Base-by-base conservation (phyloP, 768 basidiomycete species). In the Agaricus subrufescens region DNA sequence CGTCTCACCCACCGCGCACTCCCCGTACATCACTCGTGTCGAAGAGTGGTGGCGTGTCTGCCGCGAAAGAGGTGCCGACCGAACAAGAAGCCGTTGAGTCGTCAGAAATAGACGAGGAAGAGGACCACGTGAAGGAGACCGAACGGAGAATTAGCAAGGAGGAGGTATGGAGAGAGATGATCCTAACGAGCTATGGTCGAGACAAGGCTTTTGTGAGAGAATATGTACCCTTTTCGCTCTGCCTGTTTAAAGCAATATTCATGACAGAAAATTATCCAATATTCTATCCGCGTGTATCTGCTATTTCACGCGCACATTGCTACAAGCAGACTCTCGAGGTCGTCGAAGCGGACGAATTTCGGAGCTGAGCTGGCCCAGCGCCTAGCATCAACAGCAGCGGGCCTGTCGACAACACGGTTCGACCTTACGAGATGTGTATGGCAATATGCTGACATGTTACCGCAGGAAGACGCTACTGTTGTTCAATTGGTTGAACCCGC, bases 401-500 rank as follows among this genome's bases (percentile, higher is more conserved):
- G 88, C 2, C 74, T 94, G 55, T 93, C 91, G 11, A 78, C 91
- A 47, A 78, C 89, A 46, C 82, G 91, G 91, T 89, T 48, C 44
- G 67, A 65, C 15, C 37, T 25, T 37, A 15, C 45, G 19, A 42
- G 23, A 25, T 39, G 47, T 37, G 30, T 50, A 52, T 37, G 46
- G 15, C 25, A 45, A 52, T 38, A 12, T 38, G 30, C 52, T 37
- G 29, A 39, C 46, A 59, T 39, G 44, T 48, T 15, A 37, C 29
- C 55, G 52, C 67, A 94, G 91, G 71, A 91, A 91, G 74, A 79
- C 85, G 55, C 77, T 94, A 38, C 73, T 94, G 51, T 73, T 94
- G 44, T 90, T 92, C 77, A 90, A 91, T 71, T 94, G 91, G 91
- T 70, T 94, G 53, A 73, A 80, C 1, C 91, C 91, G 8, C 70